Conservation (phyloP, 805 yeast genomes). For the Yamadazyma ubonensis region DNA sequence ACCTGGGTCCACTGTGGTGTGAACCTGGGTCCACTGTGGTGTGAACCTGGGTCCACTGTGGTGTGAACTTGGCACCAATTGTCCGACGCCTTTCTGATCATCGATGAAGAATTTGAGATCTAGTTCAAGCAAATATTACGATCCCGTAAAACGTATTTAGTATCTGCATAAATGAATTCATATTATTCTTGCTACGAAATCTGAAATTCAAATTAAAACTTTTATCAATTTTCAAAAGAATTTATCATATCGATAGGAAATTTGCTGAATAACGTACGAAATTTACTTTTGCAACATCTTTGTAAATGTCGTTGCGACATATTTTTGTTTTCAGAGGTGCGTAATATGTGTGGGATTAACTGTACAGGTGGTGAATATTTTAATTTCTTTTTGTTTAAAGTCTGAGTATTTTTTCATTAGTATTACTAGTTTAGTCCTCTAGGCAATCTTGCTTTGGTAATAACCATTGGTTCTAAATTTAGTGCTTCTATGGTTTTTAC, state of each 20-base stretch:
- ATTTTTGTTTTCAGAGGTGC: neutral
- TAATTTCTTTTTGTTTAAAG: too few species aligned
- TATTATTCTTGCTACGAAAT: neutral
- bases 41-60: neutral
- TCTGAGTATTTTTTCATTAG: too few species aligned
- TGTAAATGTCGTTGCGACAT: neutral
- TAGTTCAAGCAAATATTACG: neutral
- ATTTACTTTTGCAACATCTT: neutral
- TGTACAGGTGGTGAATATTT: too few species aligned
- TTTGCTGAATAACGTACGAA: neutral
- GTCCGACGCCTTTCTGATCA: neutral
- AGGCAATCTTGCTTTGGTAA: too few species aligned
- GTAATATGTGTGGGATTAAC: too few species aligned
- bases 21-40: neutral
- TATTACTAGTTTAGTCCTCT: too few species aligned
- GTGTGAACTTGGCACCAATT: neutral
- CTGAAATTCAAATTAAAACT: neutral
- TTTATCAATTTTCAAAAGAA: neutral
- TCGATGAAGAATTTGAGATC: neutral
- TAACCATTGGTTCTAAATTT: too few species aligned
- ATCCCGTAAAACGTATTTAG: neutral
- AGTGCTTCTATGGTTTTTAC: too few species aligned
- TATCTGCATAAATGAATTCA: neutral
- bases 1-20: neutral
- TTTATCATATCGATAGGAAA: neutral